Conservation (phyloP, 2,329 filamentous ascomycete genomes). For the Fusarium goolgardi region DNA sequence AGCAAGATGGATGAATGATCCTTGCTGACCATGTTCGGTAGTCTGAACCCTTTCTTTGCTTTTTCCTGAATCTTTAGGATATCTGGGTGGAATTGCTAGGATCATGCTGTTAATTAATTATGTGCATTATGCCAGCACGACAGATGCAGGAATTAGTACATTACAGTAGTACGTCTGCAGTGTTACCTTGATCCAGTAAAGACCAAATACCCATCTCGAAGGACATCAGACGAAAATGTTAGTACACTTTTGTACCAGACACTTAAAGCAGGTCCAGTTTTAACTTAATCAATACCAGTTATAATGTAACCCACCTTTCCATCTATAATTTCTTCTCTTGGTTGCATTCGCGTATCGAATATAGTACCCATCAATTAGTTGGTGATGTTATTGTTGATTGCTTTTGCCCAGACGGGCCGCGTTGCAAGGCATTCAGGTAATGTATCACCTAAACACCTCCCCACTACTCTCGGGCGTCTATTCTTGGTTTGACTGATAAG, state of each 20-base stretch:
- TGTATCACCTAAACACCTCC: neutral
- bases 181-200: neutral
- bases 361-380: neutral
- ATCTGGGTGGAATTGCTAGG: neutral
- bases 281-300: neutral
- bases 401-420: slow-evolving; percentile 17
- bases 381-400: slow-evolving; percentile 1
- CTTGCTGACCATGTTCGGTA: slow-evolving; percentile 16
- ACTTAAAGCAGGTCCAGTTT: neutral
- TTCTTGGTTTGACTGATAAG: neutral
- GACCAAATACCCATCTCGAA: neutral
- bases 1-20: slow-evolving; percentile 1
- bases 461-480: neutral
- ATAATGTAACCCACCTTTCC: neutral
- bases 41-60: slow-evolving; percentile 18
- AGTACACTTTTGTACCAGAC: neutral
- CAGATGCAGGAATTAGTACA: neutral
- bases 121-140: slow-evolving; percentile 1
- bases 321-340: neutral
- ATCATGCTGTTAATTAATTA: neutral
- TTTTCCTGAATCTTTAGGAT: slow-evolving; percentile 1
- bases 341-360: slow-evolving; percentile 36
- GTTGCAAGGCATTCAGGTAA: neutral
- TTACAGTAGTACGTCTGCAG: neutral
- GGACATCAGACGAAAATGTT: neutral